Evolutionary conservation across 2,329 filamentous ascomycete species (phyloP), one percentile per base, ranked within the genome.

Genomic region (Cercospora sojina): DNA sequence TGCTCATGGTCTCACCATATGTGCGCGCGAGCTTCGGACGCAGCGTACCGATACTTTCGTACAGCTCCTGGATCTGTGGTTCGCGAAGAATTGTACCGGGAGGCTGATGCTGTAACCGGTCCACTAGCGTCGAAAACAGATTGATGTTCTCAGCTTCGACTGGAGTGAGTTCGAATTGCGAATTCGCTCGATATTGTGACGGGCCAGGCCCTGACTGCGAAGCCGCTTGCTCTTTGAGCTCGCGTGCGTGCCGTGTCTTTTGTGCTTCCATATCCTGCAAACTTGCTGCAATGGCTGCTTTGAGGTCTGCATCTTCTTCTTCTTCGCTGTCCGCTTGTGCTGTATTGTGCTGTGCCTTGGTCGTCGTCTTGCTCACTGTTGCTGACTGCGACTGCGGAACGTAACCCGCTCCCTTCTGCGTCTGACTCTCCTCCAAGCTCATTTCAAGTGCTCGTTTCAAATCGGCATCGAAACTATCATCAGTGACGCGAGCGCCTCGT

Each of bases 1-100:
- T 99, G 86, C 95, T 98, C 95, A 99, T 98, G 0, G 95, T 97
- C 81, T 99, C 95, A 64, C 95, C 95, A 76, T 98, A 97, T 0
- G 94, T 97, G 65, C 95, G 87, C 4, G 95, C 95, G 64, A 99
- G 84, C 79, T 99, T 99, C 1, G 95, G 95, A 59, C 95, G 87
- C 69, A 99, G 82, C 16, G 92, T 86, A n/a, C 94, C 93, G 73
- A 99, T 98, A 74, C 93, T 96, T 76, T 98, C 95, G 77, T 99
- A 99, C 4, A 99, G 83, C 80, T 99, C 95, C 79, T 99, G 95
- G 59, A 99, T 97, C 77, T 98, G 95, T 1, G 95, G 95, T 75
- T 99, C 95, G 58, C 95, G 86, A n/a, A 99, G 80, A 62, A 99
- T 97, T 0, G 95, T 98, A 0, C 95, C 95, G 0, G 93, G 93